These are phyloP conservation scores for Penicillium sp. DNA, from an alignment of 2,329 filamentous ascomycete species.

Conservation along the genomic window DNA sequence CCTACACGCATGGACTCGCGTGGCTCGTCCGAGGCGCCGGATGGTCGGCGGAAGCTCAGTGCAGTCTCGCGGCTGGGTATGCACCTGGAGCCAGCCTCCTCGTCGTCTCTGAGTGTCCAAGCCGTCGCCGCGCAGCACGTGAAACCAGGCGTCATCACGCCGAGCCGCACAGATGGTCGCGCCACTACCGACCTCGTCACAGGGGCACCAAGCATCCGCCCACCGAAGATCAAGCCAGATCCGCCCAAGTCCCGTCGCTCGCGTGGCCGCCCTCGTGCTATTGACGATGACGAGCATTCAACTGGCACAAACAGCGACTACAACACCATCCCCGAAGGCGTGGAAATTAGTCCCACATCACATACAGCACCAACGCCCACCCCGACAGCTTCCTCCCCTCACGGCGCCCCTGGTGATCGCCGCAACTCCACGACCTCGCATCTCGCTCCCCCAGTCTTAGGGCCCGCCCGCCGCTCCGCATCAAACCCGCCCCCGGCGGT, in stretches of 20 bases:
- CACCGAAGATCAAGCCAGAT: constrained; percentile 38
- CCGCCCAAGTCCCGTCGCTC: constrained; percentile 45
- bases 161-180: constrained; percentile 57
- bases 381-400: constrained; percentile 2
- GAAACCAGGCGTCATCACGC: constrained; percentile 78
- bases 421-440: constrained; percentile 25
- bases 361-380: constrained; percentile 6
- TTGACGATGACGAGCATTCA: constrained; percentile 29
- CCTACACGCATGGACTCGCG: constrained; percentile 35
- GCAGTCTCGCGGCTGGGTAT: constrained; percentile 57
- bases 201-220: constrained; percentile 18
- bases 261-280: constrained; percentile 38
- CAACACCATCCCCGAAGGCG: constrained; percentile 29
- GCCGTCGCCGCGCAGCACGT: constrained; percentile 78
- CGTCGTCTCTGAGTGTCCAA: constrained; percentile 70
- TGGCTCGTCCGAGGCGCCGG: constrained; percentile 20
- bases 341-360: constrained; percentile 18
- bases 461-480: constrained; percentile 29
- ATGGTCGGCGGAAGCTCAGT: constrained; percentile 22
- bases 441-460: constrained; percentile 24
- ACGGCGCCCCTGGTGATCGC: constrained; percentile 9
- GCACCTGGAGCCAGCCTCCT: constrained; percentile 65
- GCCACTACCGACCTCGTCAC: constrained; percentile 19
- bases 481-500: constrained; percentile 42
- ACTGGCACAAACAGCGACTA: constrained; percentile 22